Conservation (phyloP, 306 rosid species). For the Vicia faba region DNA sequence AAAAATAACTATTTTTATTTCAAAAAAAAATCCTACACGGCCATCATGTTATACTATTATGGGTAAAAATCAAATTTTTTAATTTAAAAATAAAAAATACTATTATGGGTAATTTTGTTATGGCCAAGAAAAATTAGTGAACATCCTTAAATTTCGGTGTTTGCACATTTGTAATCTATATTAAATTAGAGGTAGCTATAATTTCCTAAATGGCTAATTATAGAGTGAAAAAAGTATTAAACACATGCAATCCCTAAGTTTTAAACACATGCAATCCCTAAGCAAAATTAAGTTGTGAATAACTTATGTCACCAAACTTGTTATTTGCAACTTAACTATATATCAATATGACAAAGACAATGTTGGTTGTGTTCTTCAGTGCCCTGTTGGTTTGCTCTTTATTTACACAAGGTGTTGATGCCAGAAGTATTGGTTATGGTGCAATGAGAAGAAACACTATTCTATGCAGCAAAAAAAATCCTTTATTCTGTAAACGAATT, state of each 20-base stretch:
- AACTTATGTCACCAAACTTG: not conserved
- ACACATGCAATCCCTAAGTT: not conserved
- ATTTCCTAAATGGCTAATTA: too few species aligned
- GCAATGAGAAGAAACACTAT: not conserved
- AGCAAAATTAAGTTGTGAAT: not conserved
- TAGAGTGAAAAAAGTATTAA: not conserved
- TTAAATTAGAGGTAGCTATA: too few species aligned
- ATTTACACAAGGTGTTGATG: not conserved
- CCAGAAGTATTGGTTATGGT: fast-evolving
- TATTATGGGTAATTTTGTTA: not conserved
- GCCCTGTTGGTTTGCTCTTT: not conserved
- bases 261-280: not conserved
- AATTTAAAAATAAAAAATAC: too few species aligned
- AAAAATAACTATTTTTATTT: too few species aligned
- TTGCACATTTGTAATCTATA: too few species aligned
- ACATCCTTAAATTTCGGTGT: too few species aligned
- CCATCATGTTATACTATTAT: too few species aligned
- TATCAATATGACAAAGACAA: slow-evolving; percentile 3
- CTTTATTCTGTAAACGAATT: not conserved
- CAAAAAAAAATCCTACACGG: too few species aligned
- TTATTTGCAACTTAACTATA: not conserved
- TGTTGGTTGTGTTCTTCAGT: not conserved
- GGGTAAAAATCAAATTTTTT: too few species aligned
- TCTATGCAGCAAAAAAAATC: slow-evolving; percentile 15
- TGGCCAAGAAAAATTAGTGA: too few species aligned